Evolutionary conservation across 441 rosid genomes (phyloP), one percentile per base, ranked within the genome.

Genomic region (Raphanus hybrid): DNA sequence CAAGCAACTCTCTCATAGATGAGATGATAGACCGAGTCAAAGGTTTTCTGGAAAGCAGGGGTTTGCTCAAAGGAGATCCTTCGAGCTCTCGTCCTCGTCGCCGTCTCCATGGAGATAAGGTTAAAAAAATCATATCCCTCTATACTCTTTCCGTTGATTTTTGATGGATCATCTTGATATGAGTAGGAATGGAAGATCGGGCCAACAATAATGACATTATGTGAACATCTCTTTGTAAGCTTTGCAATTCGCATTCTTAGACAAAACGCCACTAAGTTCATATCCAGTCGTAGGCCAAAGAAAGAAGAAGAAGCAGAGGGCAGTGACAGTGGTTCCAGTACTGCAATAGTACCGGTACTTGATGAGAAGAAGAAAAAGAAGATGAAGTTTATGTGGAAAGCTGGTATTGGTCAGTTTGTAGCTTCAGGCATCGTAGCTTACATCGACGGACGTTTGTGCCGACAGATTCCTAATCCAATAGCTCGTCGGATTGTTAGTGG

Each of bases 171-270:
- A 15, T 69, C 45, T 79, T 14, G 11, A 65, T 12, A 59, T 52
- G 70, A 70, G 52, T 92, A 96, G 98, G 97, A 93, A 80, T 91
- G 98, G 99, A 90, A 86, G 78, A 81, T 96, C 48, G 97, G 93
- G 71, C 92, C 97, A 5, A 96, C 97, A 1, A 70, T 96, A 73
- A 7, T 84, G 77, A 93, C 99, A 67, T 76, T 96, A 66, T 93
- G 90, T 11, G 99, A 96, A 75, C 99, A 93, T 87, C 87, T 96
- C 8, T 88, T 96, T 41, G 99, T 96, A 82, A 93, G 97, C 82
- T 93, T 88, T 80, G 92, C 94, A 54, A 92, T 96, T 75, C 92
- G 96, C 41, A 68, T 85, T 65, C 82, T 96, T 82, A 87, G 85
- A 67, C 87, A 86, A 83, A 89, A 88, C 67, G 88, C 92, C 2